A percentile compares a stretch with the other conserved stretches of the same genome.
Conservation (phyloP, 202 grass and related monocot species). For the Bolboschoenoplectus hybrid region DNA sequence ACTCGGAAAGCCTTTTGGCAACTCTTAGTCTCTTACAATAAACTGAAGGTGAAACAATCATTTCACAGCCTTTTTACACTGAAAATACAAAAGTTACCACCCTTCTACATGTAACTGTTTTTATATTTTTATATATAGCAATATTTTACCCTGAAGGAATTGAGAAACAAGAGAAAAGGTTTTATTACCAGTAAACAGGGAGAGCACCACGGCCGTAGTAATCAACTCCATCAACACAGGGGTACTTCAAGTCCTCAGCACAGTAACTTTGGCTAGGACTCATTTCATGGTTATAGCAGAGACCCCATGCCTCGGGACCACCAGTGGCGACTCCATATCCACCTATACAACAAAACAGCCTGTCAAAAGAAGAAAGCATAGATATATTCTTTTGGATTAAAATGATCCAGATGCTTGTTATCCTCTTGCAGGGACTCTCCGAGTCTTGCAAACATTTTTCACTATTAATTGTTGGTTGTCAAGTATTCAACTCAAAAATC, state of each 20-base stretch:
- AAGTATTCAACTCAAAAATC: not conserved
- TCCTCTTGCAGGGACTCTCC: not conserved
- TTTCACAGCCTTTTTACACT: not conserved
- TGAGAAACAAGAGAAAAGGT: not conserved
- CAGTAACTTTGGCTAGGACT: constrained; percentile 64
- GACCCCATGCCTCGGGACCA: constrained; percentile 66
- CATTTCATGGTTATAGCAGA: constrained; percentile 85
- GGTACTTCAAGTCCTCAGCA: constrained; percentile 55
- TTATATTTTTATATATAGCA: not conserved
- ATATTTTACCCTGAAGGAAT: not conserved
- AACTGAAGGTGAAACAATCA: not conserved
- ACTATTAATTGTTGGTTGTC: not conserved
- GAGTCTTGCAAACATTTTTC: not conserved
- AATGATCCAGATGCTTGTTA: not conserved
- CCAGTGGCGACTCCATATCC: constrained; percentile 60
- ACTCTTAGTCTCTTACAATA: not conserved
- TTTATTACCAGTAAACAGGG: constrained; percentile 67
- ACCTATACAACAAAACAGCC: constrained; percentile 40
- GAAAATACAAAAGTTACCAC: not conserved
- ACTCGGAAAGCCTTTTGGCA: not conserved
- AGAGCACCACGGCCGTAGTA: constrained; percentile 83
- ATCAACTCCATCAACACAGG: constrained; percentile 63
- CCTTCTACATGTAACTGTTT: not conserved
- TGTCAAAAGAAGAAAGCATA: not conserved
- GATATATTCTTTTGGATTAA: not conserved